Evolutionary conservation across 1,284 basidiomycete genomes (phyloP), one percentile per base, ranked within the genome.

Genomic region (Somion occarium): DNA sequence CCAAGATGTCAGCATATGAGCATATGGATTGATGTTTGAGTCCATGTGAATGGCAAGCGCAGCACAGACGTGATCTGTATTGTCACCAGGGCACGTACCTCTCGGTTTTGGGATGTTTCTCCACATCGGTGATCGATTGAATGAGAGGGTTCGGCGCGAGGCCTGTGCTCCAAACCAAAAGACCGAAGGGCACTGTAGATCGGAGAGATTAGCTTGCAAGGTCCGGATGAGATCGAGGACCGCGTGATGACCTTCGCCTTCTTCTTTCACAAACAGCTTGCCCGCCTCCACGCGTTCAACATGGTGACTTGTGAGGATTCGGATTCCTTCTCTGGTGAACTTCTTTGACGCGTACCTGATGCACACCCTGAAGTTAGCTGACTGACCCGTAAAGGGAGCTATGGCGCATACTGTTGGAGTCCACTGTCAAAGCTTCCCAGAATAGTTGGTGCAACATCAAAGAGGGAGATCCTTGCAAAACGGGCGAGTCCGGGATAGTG

Each of bases 151-250:
- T 93, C 2, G 88, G 81, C 7, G 88, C 78, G 5, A 94, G 73
- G 1, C 90, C 91, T 3, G 91, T 93, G 58, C 83, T 86, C 93
- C 92, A 93, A 18, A 95, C 90, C 3, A 92, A 76, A 37, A 93
- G 71, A 13, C 91, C 91, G 63, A 86, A 91, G 12, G 82, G 83
- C 23, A 90, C 87, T 88, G 18, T 24, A 41, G 27, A 27, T 11
- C 49, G 43, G 44, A 38, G 49, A 56, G 66, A 37, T 22, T 25
- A 53, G 45, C 38, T 50, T 50, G 37, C 54, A 47, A 52, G 46
- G 45, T 12, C 27, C 20, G 48, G 42, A 23, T n/a, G 19, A 44
- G 24, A 50, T 22, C 20, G 24, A 11, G 20, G 4, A 23, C 23
- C 42, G 19, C 18, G 13, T 43, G 22, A 55, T 62, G 60, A 71